These are phyloP conservation scores for Penicillium verrucosum DNA, from an alignment of 2,329 filamentous ascomycete genomes.

Conservation along the genomic window DNA sequence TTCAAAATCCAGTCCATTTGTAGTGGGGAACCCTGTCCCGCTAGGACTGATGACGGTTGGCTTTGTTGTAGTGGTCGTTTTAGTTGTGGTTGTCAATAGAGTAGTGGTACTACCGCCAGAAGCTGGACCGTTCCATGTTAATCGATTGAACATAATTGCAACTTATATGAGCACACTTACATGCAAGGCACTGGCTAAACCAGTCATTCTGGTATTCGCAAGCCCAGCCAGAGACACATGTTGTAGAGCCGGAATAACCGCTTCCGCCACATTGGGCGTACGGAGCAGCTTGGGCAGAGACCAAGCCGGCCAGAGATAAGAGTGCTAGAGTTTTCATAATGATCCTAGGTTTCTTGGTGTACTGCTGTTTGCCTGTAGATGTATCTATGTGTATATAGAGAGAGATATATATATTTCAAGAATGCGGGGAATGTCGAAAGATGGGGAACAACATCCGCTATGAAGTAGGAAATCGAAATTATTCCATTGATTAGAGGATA, in stretches of 20 bases:
- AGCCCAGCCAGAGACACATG: conserved; percentile 13
- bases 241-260: conserved; percentile 14
- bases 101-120: neutral
- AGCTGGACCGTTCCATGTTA: neutral
- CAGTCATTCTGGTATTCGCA: conserved; percentile 21
- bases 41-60: neutral
- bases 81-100: conserved; percentile 3
- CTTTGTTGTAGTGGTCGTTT: conserved; percentile 4
- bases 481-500: neutral
- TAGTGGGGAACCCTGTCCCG: conserved; percentile 19
- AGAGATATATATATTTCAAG: neutral
- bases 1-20: conserved; percentile 33
- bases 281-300: conserved; percentile 18
- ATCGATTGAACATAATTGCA: neutral
- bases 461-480: conserved; percentile 7
- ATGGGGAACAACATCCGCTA: neutral
- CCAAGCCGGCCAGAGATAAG: conserved; percentile 19
- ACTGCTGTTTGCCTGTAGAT: neutral
- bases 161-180: conserved; percentile 1
- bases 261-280: conserved; percentile 22
- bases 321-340: conserved; percentile 20
- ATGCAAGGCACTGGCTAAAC: conserved; percentile 22
- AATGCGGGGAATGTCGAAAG: neutral
- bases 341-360: neutral
- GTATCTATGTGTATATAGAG: no score